phyloP scores from a whole-genome alignment of 192 early-diverging fungal genomes.

The Glomus cerebriforme region DNA sequence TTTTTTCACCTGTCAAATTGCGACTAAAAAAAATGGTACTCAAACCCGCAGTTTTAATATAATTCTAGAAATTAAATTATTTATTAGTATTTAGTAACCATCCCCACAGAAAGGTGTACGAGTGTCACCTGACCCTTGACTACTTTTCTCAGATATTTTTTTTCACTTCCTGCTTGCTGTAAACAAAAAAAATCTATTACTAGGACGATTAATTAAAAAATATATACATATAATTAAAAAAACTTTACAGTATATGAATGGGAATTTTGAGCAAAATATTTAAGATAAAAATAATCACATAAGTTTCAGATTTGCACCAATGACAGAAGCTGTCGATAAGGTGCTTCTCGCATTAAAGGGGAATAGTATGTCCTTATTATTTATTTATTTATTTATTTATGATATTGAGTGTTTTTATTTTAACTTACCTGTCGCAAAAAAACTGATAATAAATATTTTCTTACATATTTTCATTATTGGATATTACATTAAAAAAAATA shows the following conservation, averaged over 20 bases:
- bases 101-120: too few relatives aligned
- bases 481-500: not conserved
- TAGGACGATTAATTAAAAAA: too few relatives aligned
- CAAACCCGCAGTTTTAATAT: not conserved
- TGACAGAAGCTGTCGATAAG: constrained; percentile 21
- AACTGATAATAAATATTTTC: not conserved
- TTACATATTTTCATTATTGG: not conserved
- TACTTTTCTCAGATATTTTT: too few relatives aligned
- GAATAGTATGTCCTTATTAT: constrained; percentile 13
- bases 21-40: not conserved
- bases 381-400: not conserved
- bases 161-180: too few relatives aligned
- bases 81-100: too few relatives aligned
- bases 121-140: too few relatives aligned
- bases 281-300: not conserved
- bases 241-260: not conserved
- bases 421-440: not conserved
- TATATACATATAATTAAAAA: not conserved
- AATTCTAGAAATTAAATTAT: not conserved
- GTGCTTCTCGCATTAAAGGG: constrained; percentile 18
- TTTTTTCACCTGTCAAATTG: not conserved
- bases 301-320: not conserved
- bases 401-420: not conserved
- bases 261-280: not conserved
- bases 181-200: too few relatives aligned